Conservation (phyloP, 805 yeast species). For the Dipodascopsis uninucleata region DNA sequence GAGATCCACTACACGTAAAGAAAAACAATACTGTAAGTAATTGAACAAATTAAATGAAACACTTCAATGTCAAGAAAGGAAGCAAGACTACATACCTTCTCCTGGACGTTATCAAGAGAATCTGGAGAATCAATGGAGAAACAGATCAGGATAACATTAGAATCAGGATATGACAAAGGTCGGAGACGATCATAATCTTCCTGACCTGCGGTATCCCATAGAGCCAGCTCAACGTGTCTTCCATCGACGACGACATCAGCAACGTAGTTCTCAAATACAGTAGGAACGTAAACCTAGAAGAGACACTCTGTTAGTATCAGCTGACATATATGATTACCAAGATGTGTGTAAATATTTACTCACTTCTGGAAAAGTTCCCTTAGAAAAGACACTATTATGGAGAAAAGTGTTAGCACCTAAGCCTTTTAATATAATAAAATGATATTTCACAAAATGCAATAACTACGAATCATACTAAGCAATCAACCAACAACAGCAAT, state of each 20-base stretch:
- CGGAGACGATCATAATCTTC: conserved; percentile 94
- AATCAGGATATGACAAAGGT: conserved; percentile 88
- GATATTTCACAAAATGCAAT: too few relatives aligned
- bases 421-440: too few relatives aligned
- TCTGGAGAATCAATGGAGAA: conserved; percentile 89
- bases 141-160: conserved; percentile 87
- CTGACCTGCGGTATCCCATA: conserved; percentile 99
- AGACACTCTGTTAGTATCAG: too few relatives aligned
- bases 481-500: too few relatives aligned
- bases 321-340: too few relatives aligned
- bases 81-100: conserved; percentile 44
- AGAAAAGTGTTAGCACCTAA: conserved; percentile 3
- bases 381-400: conserved; percentile 55
- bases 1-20: conserved; percentile 62
- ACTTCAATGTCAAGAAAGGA: neutral
- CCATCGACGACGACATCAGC: conserved; percentile 93
- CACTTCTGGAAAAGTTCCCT: conserved; percentile 82
- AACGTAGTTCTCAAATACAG: conserved; percentile 95
- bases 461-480: too few relatives aligned
- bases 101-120: conserved; percentile 88
- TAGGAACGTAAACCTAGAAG: conserved; percentile 75
- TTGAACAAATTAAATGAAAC: neutral
- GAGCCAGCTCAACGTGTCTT: conserved; percentile 85
- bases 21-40: neutral
- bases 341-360: too few relatives aligned